phyloP scores from a whole-genome alignment of 164 flowering plant genomes.

The Brasenia schreberi region DNA sequence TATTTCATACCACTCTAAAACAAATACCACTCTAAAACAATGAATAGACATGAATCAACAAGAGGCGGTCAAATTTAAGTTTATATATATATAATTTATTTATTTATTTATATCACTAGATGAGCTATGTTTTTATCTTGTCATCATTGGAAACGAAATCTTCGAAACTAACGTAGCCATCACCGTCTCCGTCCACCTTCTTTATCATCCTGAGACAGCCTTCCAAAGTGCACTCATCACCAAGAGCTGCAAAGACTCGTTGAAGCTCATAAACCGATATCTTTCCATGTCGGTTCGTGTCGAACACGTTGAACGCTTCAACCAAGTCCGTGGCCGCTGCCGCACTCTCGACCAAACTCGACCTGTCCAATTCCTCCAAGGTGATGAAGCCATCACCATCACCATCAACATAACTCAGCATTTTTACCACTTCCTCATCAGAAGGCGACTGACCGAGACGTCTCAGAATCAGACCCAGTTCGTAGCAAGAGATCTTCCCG shows the following conservation, averaged over 20 bases:
- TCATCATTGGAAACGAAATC: slow-evolving; percentile 70
- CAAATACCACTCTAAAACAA: no score
- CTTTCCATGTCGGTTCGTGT: slow-evolving; percentile 64
- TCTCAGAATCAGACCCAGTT: slow-evolving; percentile 35
- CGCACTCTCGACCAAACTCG: slow-evolving; percentile 33
- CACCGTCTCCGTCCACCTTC: slow-evolving; percentile 49
- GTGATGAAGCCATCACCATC: slow-evolving; percentile 49
- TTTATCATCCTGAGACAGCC: slow-evolving; percentile 76
- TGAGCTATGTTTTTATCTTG: neutral
- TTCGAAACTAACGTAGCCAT: slow-evolving; percentile 83
- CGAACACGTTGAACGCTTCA: slow-evolving; percentile 55
- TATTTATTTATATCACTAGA: no score
- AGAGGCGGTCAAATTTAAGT: no score
- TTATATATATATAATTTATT: no score
- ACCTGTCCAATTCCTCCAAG: slow-evolving; percentile 37
- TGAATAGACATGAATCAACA: no score
- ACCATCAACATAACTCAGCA: slow-evolving; percentile 27
- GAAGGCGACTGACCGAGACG: slow-evolving; percentile 33
- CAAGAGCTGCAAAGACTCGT: slow-evolving; percentile 31
- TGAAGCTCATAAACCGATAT: slow-evolving; percentile 79
- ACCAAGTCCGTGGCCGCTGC: slow-evolving; percentile 38
- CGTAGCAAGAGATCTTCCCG: slow-evolving; percentile 36
- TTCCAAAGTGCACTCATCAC: slow-evolving; percentile 68
- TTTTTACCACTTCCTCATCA: slow-evolving; percentile 29
- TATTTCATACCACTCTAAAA: no score